Evolutionary conservation across 257 asterid genomes (phyloP), one percentile per base, ranked within the genome.

Genomic region (Orobanche coerulescens): DNA sequence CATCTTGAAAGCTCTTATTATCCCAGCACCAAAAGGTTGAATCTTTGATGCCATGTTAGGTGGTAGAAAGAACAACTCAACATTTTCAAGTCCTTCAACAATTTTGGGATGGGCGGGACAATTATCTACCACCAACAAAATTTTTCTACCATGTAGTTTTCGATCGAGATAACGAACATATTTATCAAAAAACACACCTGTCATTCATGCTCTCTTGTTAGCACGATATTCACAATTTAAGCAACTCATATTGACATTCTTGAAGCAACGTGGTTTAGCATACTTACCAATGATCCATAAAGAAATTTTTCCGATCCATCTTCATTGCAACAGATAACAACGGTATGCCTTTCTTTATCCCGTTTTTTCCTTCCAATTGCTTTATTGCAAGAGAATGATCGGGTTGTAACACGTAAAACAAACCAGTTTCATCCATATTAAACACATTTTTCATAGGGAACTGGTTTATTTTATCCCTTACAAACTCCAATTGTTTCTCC

Each of bases 141-240:
- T n/a, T n/a, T n/a, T n/a, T n/a, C n/a, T n/a, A n/a, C n/a, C n/a
- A n/a, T n/a, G n/a, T n/a, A n/a, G n/a, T n/a, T n/a, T n/a, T n/a
- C n/a, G n/a, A n/a, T n/a, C n/a, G n/a, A n/a, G n/a, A n/a, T n/a
- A n/a, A n/a, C n/a, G n/a, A n/a, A n/a, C n/a, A n/a, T n/a, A n/a
- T n/a, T n/a, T 44, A 2, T 15, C 16, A 4, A n/a, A 10, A 44
- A 5, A 16, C 15, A 31, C 63, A 33, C 52, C 16, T 5, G 40
- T 59, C 65, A 40, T 59, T 22, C 53, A 40, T 40, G 65, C 65
- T 1, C 64, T 58, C 12, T 58, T 58, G 64, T 59, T 59, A 4
- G 65, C 52, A 40, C 53, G 53, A 8, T 40, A 26, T 0, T 59
- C 7, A 59, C 53, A 40, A 59, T 59, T 24, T 0, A 59, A 0